phyloP scores from a whole-genome alignment of 495 filamentous ascomycete species.

The Gamarada debralockiae region DNA sequence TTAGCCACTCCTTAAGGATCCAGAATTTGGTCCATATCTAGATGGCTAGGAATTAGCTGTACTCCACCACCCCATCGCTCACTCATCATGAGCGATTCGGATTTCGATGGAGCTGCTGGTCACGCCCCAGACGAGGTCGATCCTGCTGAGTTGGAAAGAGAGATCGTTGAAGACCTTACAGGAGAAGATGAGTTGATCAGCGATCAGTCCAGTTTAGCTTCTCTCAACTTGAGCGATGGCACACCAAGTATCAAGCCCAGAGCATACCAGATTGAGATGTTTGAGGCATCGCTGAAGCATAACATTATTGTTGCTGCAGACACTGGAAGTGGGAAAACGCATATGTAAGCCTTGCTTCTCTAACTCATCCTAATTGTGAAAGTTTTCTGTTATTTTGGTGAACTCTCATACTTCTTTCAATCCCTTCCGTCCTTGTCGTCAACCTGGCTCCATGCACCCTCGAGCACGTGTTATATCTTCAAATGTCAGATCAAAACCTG shows the following conservation, averaged over 20 bases:
- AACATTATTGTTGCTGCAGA: constrained; percentile 93
- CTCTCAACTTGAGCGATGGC: constrained; percentile 3
- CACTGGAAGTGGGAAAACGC: constrained; percentile 89
- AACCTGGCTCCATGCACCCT: too few species aligned
- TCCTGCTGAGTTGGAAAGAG: not conserved
- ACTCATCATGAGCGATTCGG: not conserved
- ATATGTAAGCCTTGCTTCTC: constrained; percentile 56
- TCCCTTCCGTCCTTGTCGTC: too few species aligned
- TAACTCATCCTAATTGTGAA: not conserved
- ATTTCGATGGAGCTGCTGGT: not conserved
- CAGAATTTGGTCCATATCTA: too few species aligned
- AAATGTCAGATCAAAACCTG: too few species aligned
- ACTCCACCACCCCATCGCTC: too few species aligned
- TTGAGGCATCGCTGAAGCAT: constrained; percentile 69
- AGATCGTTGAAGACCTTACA: not conserved
- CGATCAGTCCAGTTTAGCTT: not conserved
- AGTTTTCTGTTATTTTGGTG: too few species aligned
- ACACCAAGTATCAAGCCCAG: constrained; percentile 38
- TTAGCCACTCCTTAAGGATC: too few species aligned
- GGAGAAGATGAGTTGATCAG: not conserved
- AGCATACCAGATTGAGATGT: constrained; percentile 88
- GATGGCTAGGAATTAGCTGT: too few species aligned
- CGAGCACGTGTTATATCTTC: too few species aligned
- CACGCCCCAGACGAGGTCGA: not conserved
- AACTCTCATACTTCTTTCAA: not conserved